These are phyloP conservation scores for Pisolithus microcarpus DNA, from an alignment of 768 basidiomycete species.

Conservation along the genomic window DNA sequence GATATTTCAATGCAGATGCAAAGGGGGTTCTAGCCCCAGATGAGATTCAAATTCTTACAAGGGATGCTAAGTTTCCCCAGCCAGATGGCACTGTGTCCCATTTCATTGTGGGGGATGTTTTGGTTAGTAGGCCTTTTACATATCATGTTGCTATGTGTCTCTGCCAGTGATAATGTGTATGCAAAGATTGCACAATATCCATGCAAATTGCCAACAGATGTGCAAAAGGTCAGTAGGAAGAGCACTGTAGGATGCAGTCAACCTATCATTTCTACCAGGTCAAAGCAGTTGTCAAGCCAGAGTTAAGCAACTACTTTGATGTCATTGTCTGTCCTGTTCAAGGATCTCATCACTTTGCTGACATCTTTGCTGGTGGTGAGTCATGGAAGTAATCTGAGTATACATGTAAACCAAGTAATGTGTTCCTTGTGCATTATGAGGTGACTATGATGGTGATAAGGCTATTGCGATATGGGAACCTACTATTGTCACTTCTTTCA, in stretches of 20 bases:
- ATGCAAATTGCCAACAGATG: conserved; percentile 65
- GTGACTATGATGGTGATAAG: conserved; percentile 70
- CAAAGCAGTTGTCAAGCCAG: conserved; percentile 45
- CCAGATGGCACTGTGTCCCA: conserved; percentile 41
- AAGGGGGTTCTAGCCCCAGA: conserved; percentile 42
- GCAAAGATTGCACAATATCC: conserved; percentile 53
- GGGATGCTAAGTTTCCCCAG: conserved; percentile 33
- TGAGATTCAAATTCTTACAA: conserved; percentile 53
- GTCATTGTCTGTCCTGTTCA: conserved; percentile 54
- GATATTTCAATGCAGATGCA: conserved; percentile 35
- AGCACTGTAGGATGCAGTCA: neutral
- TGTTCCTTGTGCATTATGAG: conserved; percentile 20
- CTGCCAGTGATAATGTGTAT: no score
- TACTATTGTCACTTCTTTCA: conserved; percentile 46
- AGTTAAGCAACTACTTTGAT: conserved; percentile 43
- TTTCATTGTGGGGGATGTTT: conserved; percentile 47
- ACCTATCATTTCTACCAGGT: conserved; percentile 32
- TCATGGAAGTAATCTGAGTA: neutral
- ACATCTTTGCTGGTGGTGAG: conserved; percentile 58
- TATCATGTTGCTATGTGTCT: neutral
- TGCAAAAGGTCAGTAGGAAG: conserved; percentile 34
- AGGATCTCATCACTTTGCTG: conserved; percentile 45
- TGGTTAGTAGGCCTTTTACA: conserved; percentile 39
- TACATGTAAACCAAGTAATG: no score
- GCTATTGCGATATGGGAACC: conserved; percentile 53